phyloP scores from a whole-genome alignment of 148 eudicot genomes.

The Heliamphora exappendiculata region DNA sequence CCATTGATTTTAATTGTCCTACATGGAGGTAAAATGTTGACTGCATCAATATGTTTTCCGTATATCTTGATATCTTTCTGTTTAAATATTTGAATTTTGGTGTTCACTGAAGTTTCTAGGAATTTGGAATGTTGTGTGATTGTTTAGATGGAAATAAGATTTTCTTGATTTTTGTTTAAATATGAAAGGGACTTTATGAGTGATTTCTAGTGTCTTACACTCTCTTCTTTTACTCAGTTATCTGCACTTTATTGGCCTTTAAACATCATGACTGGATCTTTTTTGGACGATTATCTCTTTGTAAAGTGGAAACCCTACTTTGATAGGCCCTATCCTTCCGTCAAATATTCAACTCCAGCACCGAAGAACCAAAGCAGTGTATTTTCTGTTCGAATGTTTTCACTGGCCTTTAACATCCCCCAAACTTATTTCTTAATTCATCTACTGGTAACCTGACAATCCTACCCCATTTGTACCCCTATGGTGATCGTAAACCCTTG shows the following conservation, averaged over 20 bases:
- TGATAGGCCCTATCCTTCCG: not conserved
- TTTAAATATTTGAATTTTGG: too few relatives aligned
- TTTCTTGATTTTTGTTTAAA: too few relatives aligned
- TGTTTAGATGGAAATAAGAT: too few relatives aligned
- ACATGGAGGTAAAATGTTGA: not conserved
- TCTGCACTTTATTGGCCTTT: too few relatives aligned
- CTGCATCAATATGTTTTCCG: not conserved
- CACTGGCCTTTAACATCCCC: not conserved
- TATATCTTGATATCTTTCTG: too few relatives aligned
- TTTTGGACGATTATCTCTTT: not conserved
- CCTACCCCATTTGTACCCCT: not conserved
- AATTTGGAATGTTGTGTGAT: too few relatives aligned
- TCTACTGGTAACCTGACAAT: not conserved
- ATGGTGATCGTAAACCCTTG: not conserved
- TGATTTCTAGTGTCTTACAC: too few relatives aligned
- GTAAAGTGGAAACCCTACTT: too few relatives aligned
- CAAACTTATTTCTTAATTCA: not conserved
- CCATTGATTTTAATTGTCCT: not conserved
- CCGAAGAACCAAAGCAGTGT: not conserved
- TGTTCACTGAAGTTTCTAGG: too few relatives aligned
- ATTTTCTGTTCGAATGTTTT: not conserved
- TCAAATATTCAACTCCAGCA: not conserved
- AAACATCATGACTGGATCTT: not conserved
- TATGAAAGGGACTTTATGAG: too few relatives aligned
- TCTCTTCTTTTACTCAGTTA: too few relatives aligned